Evolutionary conservation across 1,284 basidiomycete species (phyloP), one percentile per base, ranked within the genome.

Genomic region (Melanopsichium pennsylvanicum): DNA sequence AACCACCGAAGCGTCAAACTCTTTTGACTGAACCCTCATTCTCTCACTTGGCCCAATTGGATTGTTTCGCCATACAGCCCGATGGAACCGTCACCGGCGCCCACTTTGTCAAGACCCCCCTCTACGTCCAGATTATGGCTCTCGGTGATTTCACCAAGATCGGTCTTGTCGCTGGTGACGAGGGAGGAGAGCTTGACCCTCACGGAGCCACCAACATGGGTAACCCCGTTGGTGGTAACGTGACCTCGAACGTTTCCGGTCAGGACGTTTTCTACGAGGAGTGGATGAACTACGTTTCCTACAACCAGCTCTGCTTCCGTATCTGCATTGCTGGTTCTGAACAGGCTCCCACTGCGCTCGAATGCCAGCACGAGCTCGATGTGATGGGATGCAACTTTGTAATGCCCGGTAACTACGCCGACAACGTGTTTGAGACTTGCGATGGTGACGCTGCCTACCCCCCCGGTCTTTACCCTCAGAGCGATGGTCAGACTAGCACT

Each of bases 201-300:
- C 77, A 79, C 72, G 77, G 77, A 44, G 72, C 74, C 31, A 76
- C 72, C 37, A 69, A 71, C 79, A 66, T 62, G 54, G 84, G 84
- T 41, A 85, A 85, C 82, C 84, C 84, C 40, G 73, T 84, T 43
- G 84, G 84, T 42, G 84, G 84, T 33, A 84, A 85, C 72, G 84
- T 85, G 38, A 85, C 84, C 31, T 81, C 82, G 54, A 84, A 85
- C 76, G 79, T 83, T 23, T 82, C 82, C 15, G 84, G 84, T 34
- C 50, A 72, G 34, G 84, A 85, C 57, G 84, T 84, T 38, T 75
- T 74, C 60, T 85, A 85, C 81, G 74, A 84, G 71, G 84, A 85
- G 76, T 85, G 84, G 84, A 84, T 81, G 76, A 79, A 79, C 74
- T 79, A 71, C 56, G 44, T 76, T 42, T 61, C 76, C n/a, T 57